Evolutionary conservation across 352 stramenopile species (phyloP), one percentile per base, ranked within the genome.

Genomic region (Pythium guiyangense): DNA sequence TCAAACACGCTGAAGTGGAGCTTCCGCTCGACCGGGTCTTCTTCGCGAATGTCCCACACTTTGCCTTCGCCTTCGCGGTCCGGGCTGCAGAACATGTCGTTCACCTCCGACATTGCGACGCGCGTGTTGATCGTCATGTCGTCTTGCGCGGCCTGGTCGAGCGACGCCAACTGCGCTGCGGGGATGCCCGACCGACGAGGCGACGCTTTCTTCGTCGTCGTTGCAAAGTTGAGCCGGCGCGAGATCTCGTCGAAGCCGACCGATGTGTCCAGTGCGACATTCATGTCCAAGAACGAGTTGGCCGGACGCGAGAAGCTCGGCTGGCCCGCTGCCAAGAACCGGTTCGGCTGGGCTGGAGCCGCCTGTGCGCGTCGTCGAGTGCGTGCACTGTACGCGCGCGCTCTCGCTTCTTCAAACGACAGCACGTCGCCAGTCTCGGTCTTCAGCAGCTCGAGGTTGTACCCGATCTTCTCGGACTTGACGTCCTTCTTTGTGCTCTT

Each of bases 111-210:
- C 69, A 92, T 77, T 2, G 85, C 85, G 8, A 95, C 64, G 48
- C 79, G 79, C 57, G 85, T 95, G 57, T 91, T 95, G 54, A 95
- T 93, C 17, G 85, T 95, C 72, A 95, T 83, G 56, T 95, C 84
- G 61, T 95, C 83, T 74, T 90, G 75, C 4, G 71, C 79, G 35
- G 69, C 73, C 29, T 69, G 65, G 26, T 76, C 60, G 9, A 73
- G 42, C 43, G 52, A 60, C 8, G 46, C 50, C 25, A 55, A 39
- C 18, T 69, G 61, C 3, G 51, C 67, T 14, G 62, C 47, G 18
- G 57, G 43, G 6, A 50, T 54, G 17, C 18, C 45, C n/a, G 39
- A 29, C 42, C 40, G 53, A 52, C 47, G 52, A 43, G 52, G 49
- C 35, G 57, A 52, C 37, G 60, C 9, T 20, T 61, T 56, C 40